Conservation (phyloP, 768 basidiomycete genomes). For the Inosperma sp. region DNA sequence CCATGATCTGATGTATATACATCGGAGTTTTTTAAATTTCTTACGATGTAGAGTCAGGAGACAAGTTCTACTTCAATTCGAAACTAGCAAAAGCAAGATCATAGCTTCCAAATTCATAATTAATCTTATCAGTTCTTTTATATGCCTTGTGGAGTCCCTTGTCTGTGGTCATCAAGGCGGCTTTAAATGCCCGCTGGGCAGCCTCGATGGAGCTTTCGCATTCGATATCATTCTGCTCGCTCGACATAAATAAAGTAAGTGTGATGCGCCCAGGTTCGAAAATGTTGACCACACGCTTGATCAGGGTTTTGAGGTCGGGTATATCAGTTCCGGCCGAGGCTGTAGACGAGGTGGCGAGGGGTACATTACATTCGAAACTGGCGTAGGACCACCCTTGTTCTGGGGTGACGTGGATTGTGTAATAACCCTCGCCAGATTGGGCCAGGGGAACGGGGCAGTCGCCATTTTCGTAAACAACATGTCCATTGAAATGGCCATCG, state of each 20-base stretch:
- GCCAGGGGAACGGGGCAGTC: constrained; percentile 3
- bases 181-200: constrained; percentile 69
- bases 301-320: constrained; percentile 75
- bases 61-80: constrained; percentile 39
- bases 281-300: constrained; percentile 86
- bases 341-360: constrained; percentile 42
- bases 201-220: constrained; percentile 60
- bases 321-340: constrained; percentile 35
- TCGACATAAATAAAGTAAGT: constrained; percentile 88
- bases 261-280: constrained; percentile 86
- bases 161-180: constrained; percentile 45
- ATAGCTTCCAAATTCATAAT: constrained; percentile 95
- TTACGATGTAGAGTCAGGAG: too few species aligned
- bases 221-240: constrained; percentile 44
- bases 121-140: constrained; percentile 91
- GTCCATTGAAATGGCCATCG: constrained; percentile 8
- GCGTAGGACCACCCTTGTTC: constrained; percentile 99
- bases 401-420: constrained; percentile 97
- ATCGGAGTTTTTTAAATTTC: too few species aligned
- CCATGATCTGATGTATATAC: too few species aligned
- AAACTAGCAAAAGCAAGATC: constrained; percentile 89
- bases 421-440: constrained; percentile 77
- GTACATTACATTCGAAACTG: constrained; percentile 98
- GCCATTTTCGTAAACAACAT: constrained; percentile 1
- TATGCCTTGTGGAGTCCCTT: constrained; percentile 36